These are phyloP conservation scores for Penicillium sp. DNA, from an alignment of 2,329 filamentous ascomycete species.

Conservation along the genomic window DNA sequence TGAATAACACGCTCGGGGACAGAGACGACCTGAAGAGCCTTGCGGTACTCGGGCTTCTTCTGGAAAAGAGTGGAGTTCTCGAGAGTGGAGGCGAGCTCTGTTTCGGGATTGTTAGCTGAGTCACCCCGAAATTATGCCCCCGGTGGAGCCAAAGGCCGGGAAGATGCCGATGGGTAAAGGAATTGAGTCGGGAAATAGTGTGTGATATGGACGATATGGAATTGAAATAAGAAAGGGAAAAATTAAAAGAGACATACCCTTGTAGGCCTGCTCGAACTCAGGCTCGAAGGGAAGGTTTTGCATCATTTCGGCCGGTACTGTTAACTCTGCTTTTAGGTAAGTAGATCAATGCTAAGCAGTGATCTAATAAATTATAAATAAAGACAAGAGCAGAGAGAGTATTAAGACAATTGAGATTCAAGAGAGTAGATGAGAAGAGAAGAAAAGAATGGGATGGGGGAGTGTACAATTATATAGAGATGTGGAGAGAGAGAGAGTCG, in stretches of 20 bases:
- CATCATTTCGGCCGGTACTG: slow-evolving; percentile 46
- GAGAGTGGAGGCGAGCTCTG: slow-evolving; percentile 89
- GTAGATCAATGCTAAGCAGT: slow-evolving; percentile 5
- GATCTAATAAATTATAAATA: background rate
- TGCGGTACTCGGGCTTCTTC: slow-evolving; percentile 89
- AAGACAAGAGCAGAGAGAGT: slow-evolving; percentile 12
- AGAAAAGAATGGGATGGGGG: slow-evolving; percentile 12
- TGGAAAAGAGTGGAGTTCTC: slow-evolving; percentile 88
- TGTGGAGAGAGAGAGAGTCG: slow-evolving; percentile 8
- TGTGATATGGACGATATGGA: too few relatives aligned
- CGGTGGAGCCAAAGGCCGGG: slow-evolving; percentile 11
- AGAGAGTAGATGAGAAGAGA: slow-evolving; percentile 12
- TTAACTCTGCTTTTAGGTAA: slow-evolving; percentile 1
- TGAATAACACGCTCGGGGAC: slow-evolving; percentile 93
- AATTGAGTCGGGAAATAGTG: background rate
- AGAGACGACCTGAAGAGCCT: slow-evolving; percentile 74
- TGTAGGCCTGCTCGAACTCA: slow-evolving; percentile 98
- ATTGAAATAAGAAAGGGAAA: background rate
- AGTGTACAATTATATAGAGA: slow-evolving; percentile 20
- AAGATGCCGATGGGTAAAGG: slow-evolving; percentile 14
- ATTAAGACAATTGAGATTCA: background rate
- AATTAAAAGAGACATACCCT: slow-evolving; percentile 51
- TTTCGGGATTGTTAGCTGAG: slow-evolving; percentile 13
- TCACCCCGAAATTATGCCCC: slow-evolving; percentile 3
- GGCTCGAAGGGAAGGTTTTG: slow-evolving; percentile 79